Conservation (phyloP, 148 eudicot genomes). For the Cornus florida region DNA sequence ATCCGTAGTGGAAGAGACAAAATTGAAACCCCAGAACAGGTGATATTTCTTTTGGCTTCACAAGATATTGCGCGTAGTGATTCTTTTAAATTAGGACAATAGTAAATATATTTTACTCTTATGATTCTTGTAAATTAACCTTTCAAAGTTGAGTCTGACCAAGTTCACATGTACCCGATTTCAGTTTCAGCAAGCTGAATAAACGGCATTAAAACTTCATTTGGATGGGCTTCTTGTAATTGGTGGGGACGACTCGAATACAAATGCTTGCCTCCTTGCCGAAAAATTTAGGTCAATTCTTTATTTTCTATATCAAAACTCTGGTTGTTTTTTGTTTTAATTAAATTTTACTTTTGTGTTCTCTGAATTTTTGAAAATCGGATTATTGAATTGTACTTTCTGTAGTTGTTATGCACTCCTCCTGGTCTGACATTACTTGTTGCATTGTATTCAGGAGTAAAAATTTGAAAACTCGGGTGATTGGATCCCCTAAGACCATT, state of each 20-base stretch:
- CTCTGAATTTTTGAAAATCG: neutral
- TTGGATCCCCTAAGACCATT: too few species aligned
- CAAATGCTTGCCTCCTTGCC: constrained; percentile 97
- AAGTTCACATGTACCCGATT: constrained; percentile 18
- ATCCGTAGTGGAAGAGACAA: too few species aligned
- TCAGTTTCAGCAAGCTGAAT: constrained; percentile 96
- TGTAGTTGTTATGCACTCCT: too few species aligned
- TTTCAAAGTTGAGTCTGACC: constrained; percentile 11
- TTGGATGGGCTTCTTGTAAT: constrained; percentile 96
- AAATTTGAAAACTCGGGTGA: too few species aligned
- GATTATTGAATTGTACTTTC: too few species aligned
- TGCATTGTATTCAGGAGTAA: too few species aligned
- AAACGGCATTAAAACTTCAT: constrained; percentile 79
- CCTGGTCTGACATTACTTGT: too few species aligned
- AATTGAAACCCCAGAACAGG: constrained; percentile 99
- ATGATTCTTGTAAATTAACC: too few species aligned
- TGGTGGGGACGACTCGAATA: constrained; percentile 97
- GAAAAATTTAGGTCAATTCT: constrained; percentile 75
- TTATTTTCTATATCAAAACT: neutral
- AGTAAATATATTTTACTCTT: too few species aligned
- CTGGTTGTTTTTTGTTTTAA: neutral
- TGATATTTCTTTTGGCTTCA: too few species aligned
- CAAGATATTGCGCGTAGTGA: too few species aligned
- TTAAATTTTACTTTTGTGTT: constrained; percentile 4
- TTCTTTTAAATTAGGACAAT: too few species aligned